Base-by-base conservation (phyloP, 179 eudicot genomes). In the Patellifolia procumbens region DNA sequence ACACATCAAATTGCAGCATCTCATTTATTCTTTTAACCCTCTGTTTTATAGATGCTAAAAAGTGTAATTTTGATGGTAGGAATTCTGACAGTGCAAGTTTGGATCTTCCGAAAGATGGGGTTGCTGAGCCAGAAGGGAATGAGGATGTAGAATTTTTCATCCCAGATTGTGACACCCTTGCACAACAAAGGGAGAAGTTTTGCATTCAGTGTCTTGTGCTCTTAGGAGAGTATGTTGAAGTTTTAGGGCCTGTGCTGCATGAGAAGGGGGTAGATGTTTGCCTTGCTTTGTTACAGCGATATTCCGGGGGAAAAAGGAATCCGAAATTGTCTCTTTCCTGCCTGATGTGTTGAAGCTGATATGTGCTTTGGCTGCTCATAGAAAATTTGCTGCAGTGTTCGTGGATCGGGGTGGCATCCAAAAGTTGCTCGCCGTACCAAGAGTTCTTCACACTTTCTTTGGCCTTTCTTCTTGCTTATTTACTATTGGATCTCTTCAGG, bases 331-430 rank as follows among this genome's bases (percentile, higher is more conserved):
- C 64, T 76, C 61, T 78, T 88, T 89, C 81, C 83, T 96, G 83
- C 92, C 98, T 81, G 97, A 96, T 84, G 92, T 90, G 76, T 77
- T 96, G 86, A 93, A 91, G 86, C 78, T 96, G 68, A 93, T 93
- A 58, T 85, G 89, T 79, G 90, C 98, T 52, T 83, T 93, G 84
- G 97, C 97, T 77, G 99, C 98, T 78, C 98, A 96, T 80, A 82
- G 89, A 77, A 96, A 93, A 81, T 96, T 96, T 81, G 94, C 99
- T 81, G 91, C 92, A 39, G 46, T 87, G 58, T 91, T 96, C 85
- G 97, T 93, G 82, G 98, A 91, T 83, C 91, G 93, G 31, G 92
- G 97, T 81, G 99, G 98, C 85, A 89, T 96, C 78, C 97, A 96
- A 77, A 91, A 83, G 71, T 80, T 96, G 78, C 94, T 96, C 83